A percentile compares a stretch with the other conserved stretches of the same genome.
Evolutionary conservation across 2,329 filamentous ascomycete genomes (phyloP).

Genomic region (Hymenoscyphus fructigenus): DNA sequence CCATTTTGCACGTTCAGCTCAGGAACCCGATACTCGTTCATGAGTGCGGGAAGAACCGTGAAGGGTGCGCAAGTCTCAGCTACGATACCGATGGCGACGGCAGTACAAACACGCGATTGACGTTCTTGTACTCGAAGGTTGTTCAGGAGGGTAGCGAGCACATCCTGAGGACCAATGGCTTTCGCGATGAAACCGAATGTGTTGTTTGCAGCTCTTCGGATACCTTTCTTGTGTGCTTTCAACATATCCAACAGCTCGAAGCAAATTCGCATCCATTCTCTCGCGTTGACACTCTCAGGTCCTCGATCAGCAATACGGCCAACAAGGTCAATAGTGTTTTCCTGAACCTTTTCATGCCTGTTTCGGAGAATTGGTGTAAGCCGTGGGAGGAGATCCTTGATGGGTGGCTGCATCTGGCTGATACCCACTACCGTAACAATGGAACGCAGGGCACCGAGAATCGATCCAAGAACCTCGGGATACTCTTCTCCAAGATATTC

Average conservation of each 20-base stretch:
- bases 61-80: constrained; percentile 98
- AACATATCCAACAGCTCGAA: constrained; percentile 99
- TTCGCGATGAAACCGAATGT: constrained; percentile 99
- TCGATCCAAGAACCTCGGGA: constrained; percentile 94
- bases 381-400: constrained; percentile 91
- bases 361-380: constrained; percentile 98
- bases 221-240: constrained; percentile 99
- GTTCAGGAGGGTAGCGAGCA: constrained; percentile 91
- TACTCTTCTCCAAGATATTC: constrained; percentile 99
- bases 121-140: constrained; percentile 96
- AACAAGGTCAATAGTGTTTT: constrained; percentile 97
- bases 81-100: constrained; percentile 96
- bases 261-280: constrained; percentile 99
- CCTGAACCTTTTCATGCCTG: constrained; percentile 97
- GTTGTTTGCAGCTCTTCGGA: constrained; percentile 96
- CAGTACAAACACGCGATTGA: constrained; percentile 97
- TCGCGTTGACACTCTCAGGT: constrained; percentile 91
- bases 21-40: constrained; percentile 99
- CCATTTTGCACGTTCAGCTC: constrained; percentile 99
- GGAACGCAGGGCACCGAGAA: constrained; percentile 88
- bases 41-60: constrained; percentile 94
- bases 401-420: constrained; percentile 96
- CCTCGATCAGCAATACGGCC: constrained; percentile 97
- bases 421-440: constrained; percentile 99
- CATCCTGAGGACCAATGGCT: constrained; percentile 96